Evolutionary conservation across 768 basidiomycete genomes (phyloP).

Genomic region (Porpolomopsis calyptriformis): DNA sequence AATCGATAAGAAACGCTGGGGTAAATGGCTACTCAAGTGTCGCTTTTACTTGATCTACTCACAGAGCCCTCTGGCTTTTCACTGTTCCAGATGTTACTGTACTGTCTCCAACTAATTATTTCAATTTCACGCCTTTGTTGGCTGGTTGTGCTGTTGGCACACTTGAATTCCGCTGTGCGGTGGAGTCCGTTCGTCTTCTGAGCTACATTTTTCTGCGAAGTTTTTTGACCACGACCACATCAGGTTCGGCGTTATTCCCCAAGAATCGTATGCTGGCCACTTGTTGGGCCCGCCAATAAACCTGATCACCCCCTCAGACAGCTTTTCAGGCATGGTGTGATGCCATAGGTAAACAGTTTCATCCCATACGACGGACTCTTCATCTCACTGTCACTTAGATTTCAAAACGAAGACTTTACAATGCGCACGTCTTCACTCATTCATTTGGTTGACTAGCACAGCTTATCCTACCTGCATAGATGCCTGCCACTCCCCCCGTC

Average conservation of each 20-base stretch:
- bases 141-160: slow-evolving; percentile 73
- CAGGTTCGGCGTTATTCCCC: slow-evolving; percentile 50
- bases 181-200: slow-evolving; percentile 56
- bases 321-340: slow-evolving; percentile 74
- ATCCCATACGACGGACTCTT: slow-evolving; percentile 2
- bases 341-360: slow-evolving; percentile 38
- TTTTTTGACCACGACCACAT: background rate
- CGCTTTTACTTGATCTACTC: slow-evolving; percentile 1
- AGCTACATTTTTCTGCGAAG: background rate
- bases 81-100: slow-evolving; percentile 45
- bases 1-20: slow-evolving; percentile 63
- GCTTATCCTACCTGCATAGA: slow-evolving; percentile 24
- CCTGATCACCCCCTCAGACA: slow-evolving; percentile 24
- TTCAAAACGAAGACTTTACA: slow-evolving; percentile 47
- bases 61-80: slow-evolving; percentile 1
- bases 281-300: background rate
- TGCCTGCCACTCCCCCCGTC: slow-evolving; percentile 48
- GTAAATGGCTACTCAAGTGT: slow-evolving; percentile 32
- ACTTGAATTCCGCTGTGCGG: slow-evolving; percentile 67
- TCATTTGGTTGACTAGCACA: background rate
- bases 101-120: slow-evolving; percentile 56
- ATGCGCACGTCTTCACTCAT: slow-evolving; percentile 37
- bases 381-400: slow-evolving; percentile 26
- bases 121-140: slow-evolving; percentile 59
- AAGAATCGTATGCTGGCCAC: slow-evolving; percentile 29